phyloP scores from a whole-genome alignment of 352 stramenopile genomes.

The Globisporangium paroecandrum region DNA sequence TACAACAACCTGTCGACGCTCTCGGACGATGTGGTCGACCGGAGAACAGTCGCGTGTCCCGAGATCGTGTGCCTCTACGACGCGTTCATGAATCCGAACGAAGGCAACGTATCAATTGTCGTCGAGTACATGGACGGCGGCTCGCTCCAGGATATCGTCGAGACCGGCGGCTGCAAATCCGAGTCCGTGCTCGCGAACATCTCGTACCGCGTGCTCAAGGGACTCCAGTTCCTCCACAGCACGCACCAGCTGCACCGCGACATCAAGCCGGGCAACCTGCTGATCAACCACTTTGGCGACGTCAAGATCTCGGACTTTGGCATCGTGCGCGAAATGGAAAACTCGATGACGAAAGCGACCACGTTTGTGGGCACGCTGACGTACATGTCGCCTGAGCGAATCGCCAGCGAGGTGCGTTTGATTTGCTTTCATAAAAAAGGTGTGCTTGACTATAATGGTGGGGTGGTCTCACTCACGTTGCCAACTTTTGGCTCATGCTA shows the following conservation, averaged over 20 bases:
- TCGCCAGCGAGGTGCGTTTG: slow-evolving; percentile 67
- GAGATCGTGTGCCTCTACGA: slow-evolving; percentile 92
- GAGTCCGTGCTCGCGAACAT: slow-evolving; percentile 90
- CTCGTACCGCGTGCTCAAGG: slow-evolving; percentile 81
- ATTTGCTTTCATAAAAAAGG: not conserved
- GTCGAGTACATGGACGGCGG: slow-evolving; percentile 96
- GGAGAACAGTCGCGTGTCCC: slow-evolving; percentile 55
- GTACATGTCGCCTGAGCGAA: slow-evolving; percentile 94
- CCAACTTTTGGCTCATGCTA: too few relatives aligned
- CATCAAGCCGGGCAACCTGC: slow-evolving; percentile 93
- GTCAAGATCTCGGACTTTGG: slow-evolving; percentile 90
- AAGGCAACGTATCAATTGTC: slow-evolving; percentile 91
- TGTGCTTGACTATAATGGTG: too few relatives aligned
- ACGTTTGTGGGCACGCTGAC: slow-evolving; percentile 91
- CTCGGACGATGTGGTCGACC: slow-evolving; percentile 41
- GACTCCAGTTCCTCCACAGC: slow-evolving; percentile 87
- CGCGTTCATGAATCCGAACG: slow-evolving; percentile 91
- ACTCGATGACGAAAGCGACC: slow-evolving; percentile 82
- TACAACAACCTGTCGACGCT: slow-evolving; percentile 86
- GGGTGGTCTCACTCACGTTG: too few relatives aligned
- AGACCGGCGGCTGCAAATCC: slow-evolving; percentile 81
- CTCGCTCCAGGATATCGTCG: slow-evolving; percentile 91
- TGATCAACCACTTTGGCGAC: slow-evolving; percentile 90
- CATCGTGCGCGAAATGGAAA: slow-evolving; percentile 83
- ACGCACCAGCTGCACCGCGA: slow-evolving; percentile 91